Evolutionary conservation across 345 rosid genomes (phyloP).

Genomic region (Brassica incana): DNA sequence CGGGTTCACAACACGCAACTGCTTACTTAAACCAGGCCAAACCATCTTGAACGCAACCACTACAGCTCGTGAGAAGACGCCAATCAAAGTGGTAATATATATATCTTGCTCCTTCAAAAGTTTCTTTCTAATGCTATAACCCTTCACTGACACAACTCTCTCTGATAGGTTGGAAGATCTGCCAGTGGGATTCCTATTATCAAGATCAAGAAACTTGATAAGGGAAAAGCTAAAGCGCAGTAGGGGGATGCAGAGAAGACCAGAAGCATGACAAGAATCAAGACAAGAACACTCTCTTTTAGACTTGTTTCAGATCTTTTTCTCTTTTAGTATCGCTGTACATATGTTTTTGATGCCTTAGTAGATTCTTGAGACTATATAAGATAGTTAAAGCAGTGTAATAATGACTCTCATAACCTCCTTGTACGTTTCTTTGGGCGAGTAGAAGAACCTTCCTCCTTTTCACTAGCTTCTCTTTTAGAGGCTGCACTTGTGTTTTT

Average conservation of each 20-base stretch:
- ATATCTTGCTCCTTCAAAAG: conserved; percentile 13
- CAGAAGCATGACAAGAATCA: conserved; percentile 20
- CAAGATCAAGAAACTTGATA: conserved; percentile 2
- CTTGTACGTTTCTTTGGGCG: conserved; percentile 48
- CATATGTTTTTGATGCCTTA: conserved; percentile 7
- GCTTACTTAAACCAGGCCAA: conserved; percentile 24
- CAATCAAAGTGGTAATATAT: conserved; percentile 9
- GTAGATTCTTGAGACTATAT: neutral
- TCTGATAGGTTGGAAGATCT: conserved; percentile 23
- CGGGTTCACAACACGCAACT: neutral
- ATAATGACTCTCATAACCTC: conserved; percentile 33
- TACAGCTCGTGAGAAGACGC: conserved; percentile 9
- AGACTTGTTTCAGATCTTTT: conserved; percentile 21
- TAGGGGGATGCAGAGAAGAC: conserved; percentile 2
- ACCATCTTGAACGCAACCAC: conserved; percentile 25
- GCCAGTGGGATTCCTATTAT: conserved; percentile 30
- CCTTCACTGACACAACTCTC: conserved; percentile 13
- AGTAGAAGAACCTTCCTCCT: conserved; percentile 36
- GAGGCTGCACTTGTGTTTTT: conserved; percentile 21
- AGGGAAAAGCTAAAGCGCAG: conserved; percentile 19
- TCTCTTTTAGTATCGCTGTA: conserved; percentile 1
- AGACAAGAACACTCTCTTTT: conserved; percentile 11
- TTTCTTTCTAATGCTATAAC: neutral
- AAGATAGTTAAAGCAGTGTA: conserved; percentile 6
- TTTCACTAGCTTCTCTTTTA: conserved; percentile 42